Evolutionary conservation across 169 alveolate genomes (phyloP), one percentile per base, ranked within the genome.

Genomic region (Amoebophrya sp.): DNA sequence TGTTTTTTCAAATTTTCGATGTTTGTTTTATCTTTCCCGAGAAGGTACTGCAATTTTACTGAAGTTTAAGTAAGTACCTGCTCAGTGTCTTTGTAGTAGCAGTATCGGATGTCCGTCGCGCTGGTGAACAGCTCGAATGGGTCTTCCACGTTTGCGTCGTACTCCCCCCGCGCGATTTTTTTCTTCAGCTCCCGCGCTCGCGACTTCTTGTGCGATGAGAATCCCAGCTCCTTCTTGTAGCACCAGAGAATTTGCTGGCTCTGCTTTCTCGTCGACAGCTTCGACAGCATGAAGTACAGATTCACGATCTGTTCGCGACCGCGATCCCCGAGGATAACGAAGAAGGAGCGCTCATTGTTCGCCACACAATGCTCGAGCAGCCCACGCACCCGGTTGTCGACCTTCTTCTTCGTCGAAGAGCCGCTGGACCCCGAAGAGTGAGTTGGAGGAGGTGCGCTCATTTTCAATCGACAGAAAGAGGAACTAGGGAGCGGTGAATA

Each of bases 61-160:
- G n/a, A n/a, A n/a, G n/a, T n/a, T n/a, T n/a, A n/a, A n/a, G 4
- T 42, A 41, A 98, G 95, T 0, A 98, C 94, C 91, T 97, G 96
- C 88, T 98, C 98, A 2, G 99, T 95, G 88, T 99, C 99, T 90
- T 98, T 97, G 94, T 98, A 99, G 95, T 97, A 98, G 94, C 99
- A 97, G 95, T 96, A 99, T 70, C 99, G 94, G 20, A 99, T 98
- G 88, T 98, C 97, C 40, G 99, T 97, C 41, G 98, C 93, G 18
- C 97, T 91, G 0, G 96, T 92, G 93, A 99, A 99, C 69, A 98
- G 93, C 93, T 98, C 99, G 92, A 98, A 98, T 16, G 99, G 99
- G 91, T 98, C 98, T 91, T 98, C 99, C 34, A 97, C 97, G 89
- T 97, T 97, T 48, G 96, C 95, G 90, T 98, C 99, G 88, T 96